Conservation (phyloP, 148 eudicot genomes). For the Fagopyrum tataricum region DNA sequence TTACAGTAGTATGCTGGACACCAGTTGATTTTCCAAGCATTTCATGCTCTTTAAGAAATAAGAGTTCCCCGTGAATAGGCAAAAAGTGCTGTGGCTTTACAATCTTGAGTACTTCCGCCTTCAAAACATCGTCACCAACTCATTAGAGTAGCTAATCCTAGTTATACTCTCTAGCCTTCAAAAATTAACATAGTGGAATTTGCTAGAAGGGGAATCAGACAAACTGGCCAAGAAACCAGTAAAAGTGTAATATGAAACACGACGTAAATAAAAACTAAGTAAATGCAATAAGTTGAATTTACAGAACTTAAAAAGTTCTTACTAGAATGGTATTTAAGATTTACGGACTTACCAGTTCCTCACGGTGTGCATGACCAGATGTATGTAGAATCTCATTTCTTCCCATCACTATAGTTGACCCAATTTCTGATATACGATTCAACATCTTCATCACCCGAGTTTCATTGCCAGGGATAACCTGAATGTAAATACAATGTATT, state of each 20-base stretch:
- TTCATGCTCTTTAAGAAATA: constrained; percentile 96
- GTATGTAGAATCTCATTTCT: constrained; percentile 82
- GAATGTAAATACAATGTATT: constrained; percentile 13
- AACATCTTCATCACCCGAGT: constrained; percentile 88
- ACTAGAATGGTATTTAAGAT: neutral
- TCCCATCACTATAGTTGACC: constrained; percentile 89
- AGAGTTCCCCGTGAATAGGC: constrained; percentile 93
- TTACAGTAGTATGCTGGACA: constrained; percentile 80
- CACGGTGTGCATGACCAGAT: constrained; percentile 91
- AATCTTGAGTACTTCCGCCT: constrained; percentile 88
- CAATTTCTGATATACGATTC: constrained; percentile 91
- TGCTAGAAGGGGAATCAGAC: neutral
- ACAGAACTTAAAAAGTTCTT: neutral
- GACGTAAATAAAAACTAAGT: neutral
- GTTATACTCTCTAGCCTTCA: neutral
- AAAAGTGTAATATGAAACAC: neutral
- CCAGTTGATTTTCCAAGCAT: constrained; percentile 92
- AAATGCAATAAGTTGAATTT: neutral
- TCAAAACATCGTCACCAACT: constrained; percentile 19
- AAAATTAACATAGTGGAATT: neutral
- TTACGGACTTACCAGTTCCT: constrained; percentile 53
- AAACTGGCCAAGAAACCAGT: constrained; percentile 2
- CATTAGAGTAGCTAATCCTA: neutral
- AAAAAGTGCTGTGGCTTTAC: constrained; percentile 99
- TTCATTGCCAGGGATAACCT: constrained; percentile 99